Conservation (phyloP, 805 yeast genomes). For the Clavispora vitiphila region DNA sequence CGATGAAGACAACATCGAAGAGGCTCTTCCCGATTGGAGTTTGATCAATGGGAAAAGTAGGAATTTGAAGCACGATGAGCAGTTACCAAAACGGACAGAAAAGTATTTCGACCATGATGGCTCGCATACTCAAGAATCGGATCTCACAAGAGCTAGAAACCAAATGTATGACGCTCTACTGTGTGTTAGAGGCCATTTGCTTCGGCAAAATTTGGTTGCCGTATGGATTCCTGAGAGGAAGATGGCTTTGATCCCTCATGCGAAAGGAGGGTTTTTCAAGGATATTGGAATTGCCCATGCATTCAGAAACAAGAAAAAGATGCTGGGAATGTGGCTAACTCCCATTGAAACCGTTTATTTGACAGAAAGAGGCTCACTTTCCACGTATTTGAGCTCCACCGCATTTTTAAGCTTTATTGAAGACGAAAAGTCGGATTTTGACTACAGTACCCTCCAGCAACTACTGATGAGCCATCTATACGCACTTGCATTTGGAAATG, state of each 20-base stretch:
- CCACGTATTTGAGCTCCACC: constrained; percentile 22
- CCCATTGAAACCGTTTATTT: constrained; percentile 73
- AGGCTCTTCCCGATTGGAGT: constrained; percentile 53
- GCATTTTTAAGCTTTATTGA: constrained; percentile 18
- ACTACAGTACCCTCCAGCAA: constrained; percentile 21
- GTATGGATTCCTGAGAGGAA: constrained; percentile 34
- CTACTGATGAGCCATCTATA: constrained; percentile 65
- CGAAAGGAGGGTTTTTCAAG: constrained; percentile 69
- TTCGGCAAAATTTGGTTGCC: constrained; percentile 49
- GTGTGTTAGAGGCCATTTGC: constrained; percentile 42
- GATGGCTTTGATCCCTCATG: constrained; percentile 34
- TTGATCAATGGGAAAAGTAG: constrained; percentile 10
- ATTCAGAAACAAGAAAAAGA: constrained; percentile 8
- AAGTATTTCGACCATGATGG: constrained; percentile 87
- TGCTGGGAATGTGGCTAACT: constrained; percentile 42
- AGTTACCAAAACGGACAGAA: constrained; percentile 69
- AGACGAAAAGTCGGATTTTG: constrained; percentile 18
- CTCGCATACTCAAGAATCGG: constrained; percentile 44
- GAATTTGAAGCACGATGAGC: constrained; percentile 14
- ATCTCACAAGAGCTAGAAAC: constrained; percentile 49
- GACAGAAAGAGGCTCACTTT: constrained; percentile 66
- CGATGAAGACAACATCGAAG: constrained; percentile 29
- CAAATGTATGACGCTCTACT: constrained; percentile 70
- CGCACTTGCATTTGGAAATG: constrained; percentile 39
- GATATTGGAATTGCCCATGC: constrained; percentile 57